Conservation (phyloP, 768 basidiomycete species). For the Gelatoporia subvermispora region DNA sequence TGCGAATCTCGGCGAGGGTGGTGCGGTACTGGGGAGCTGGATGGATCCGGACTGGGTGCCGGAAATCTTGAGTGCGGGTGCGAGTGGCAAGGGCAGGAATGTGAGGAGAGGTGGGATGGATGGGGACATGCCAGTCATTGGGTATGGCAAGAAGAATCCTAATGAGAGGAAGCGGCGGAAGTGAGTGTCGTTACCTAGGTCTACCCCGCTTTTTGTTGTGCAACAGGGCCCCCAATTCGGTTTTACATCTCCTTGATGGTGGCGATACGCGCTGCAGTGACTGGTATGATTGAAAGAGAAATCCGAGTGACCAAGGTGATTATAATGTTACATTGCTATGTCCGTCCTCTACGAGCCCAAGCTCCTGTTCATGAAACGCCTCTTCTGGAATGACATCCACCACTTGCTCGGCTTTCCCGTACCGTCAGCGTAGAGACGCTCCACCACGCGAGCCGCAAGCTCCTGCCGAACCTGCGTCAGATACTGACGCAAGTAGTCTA, state of each 20-base stretch:
- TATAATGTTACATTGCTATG: slow-evolving; percentile 12
- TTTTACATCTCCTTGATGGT: slow-evolving; percentile 3
- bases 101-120: slow-evolving; percentile 45
- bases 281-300: slow-evolving; percentile 5
- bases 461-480: slow-evolving; percentile 92
- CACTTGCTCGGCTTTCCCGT: slow-evolving; percentile 96
- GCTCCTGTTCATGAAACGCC: slow-evolving; percentile 92
- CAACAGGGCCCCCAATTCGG: not conserved
- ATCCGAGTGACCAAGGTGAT: too few relatives aligned
- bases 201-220: not conserved
- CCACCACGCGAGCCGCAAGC: slow-evolving; percentile 78
- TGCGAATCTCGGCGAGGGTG: slow-evolving; percentile 43
- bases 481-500: slow-evolving; percentile 89
- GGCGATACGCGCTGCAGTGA: slow-evolving; percentile 14
- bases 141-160: slow-evolving; percentile 84
- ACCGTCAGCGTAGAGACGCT: slow-evolving; percentile 88
- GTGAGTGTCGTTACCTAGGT: slow-evolving; percentile 9
- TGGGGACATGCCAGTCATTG: slow-evolving; percentile 77
- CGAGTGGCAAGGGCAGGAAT: slow-evolving; percentile 68
- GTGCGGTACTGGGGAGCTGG: slow-evolving; percentile 68
- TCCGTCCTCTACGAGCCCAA: slow-evolving; percentile 49
- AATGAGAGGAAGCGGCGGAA: slow-evolving; percentile 72
- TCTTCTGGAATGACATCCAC: slow-evolving; percentile 99
- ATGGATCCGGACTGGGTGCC: slow-evolving; percentile 96
- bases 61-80: slow-evolving; percentile 62